Evolutionary conservation across 192 early-diverging fungal species (phyloP).

Genomic region (Coemansia nantahalensis): DNA sequence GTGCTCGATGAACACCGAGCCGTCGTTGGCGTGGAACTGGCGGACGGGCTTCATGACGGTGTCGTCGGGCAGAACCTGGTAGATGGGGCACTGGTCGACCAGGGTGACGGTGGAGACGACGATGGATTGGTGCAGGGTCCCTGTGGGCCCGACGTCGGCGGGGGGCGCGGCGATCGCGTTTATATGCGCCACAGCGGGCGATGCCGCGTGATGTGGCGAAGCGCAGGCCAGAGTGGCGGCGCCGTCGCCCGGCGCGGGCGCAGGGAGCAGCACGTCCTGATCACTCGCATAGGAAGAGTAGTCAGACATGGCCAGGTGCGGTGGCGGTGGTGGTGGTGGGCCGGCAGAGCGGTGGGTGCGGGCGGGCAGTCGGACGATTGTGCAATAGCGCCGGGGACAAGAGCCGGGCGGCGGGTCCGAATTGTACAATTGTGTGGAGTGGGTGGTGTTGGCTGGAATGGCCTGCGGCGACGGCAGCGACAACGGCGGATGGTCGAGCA

Average conservation of each 20-base stretch:
- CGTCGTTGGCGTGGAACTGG: conserved; percentile 41
- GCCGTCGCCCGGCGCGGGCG: conserved; percentile 9
- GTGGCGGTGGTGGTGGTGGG: too few species aligned
- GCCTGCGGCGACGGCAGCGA: not conserved
- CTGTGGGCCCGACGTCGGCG: not conserved
- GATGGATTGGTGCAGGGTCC: not conserved
- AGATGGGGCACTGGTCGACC: conserved; percentile 10
- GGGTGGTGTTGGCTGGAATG: conserved; percentile 5
- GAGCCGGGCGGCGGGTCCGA: conserved; percentile 1
- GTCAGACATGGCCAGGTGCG: conserved; percentile 15
- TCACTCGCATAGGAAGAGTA: conserved; percentile 23
- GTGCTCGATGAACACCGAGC: conserved; percentile 45
- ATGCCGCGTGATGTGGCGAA: conserved; percentile 21
- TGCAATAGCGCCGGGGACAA: not conserved
- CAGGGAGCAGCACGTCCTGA: conserved; percentile 15
- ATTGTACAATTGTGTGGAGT: conserved; percentile 36
- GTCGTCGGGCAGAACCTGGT: conserved; percentile 10
- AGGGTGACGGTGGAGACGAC: conserved; percentile 7
- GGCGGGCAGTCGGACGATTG: conserved; percentile 9
- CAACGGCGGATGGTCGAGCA: not conserved
- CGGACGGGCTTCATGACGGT: conserved; percentile 39
- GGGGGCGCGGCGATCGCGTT: conserved; percentile 9
- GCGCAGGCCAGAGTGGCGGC: conserved; percentile 2
- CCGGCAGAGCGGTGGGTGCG: not conserved
- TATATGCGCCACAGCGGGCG: conserved; percentile 33